Conservation (phyloP, 106 monocot species). For the Ottelia alismoides region DNA sequence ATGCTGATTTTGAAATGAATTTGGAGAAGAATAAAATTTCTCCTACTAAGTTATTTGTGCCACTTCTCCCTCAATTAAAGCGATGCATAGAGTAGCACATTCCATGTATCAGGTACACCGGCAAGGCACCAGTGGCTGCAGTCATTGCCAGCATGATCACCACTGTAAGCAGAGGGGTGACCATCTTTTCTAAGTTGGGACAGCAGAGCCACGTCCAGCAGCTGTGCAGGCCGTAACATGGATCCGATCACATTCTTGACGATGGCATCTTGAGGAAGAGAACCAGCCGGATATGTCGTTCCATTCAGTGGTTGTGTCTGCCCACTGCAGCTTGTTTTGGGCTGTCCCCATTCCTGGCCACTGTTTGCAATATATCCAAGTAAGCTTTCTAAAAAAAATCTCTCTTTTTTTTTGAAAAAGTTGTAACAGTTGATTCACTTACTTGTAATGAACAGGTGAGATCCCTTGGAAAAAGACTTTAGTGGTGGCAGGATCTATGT, state of each 20-base stretch:
- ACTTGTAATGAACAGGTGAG: slow-evolving; percentile 46
- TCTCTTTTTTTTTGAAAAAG: too few species aligned
- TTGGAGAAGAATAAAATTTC: too few species aligned
- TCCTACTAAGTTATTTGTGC: slow-evolving; percentile 3
- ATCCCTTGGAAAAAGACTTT: slow-evolving; percentile 55
- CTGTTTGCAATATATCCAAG: too few species aligned
- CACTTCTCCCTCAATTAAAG: neutral
- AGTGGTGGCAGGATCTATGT: slow-evolving; percentile 20
- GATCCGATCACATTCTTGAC: slow-evolving; percentile 39
- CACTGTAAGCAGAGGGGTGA: slow-evolving; percentile 74
- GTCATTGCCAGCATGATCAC: slow-evolving; percentile 55
- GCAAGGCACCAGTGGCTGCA: slow-evolving; percentile 98
- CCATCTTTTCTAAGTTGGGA: slow-evolving; percentile 89
- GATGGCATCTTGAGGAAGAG: slow-evolving; percentile 35
- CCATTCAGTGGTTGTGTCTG: slow-evolving; percentile 52
- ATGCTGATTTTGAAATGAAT: neutral
- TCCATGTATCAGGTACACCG: slow-evolving; percentile 96
- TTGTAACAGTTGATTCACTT: too few species aligned
- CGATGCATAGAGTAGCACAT: slow-evolving; percentile 66
- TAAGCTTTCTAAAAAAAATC: too few species aligned
- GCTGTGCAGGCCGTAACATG: slow-evolving; percentile 49
- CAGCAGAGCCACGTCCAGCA: slow-evolving; percentile 77
- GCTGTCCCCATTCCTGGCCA: slow-evolving; percentile 49
- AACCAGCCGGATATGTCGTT: slow-evolving; percentile 48
- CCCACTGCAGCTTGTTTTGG: slow-evolving; percentile 28